Evolutionary conservation across 768 basidiomycete species (phyloP).

Genomic region (Pleurotus pulmonarius): DNA sequence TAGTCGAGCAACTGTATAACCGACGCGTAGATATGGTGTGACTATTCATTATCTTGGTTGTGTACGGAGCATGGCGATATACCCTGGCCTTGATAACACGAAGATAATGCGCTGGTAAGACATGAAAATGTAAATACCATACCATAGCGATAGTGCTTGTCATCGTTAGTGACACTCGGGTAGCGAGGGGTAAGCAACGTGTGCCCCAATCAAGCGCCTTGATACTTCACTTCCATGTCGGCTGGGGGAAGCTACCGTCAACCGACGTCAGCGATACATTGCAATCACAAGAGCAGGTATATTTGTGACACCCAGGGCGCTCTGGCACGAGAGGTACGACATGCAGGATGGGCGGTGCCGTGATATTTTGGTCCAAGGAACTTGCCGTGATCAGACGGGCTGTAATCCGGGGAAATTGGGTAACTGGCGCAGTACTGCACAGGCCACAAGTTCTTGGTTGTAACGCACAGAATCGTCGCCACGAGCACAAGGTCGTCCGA

Average conservation of each 20-base stretch:
- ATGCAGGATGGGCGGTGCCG: background rate
- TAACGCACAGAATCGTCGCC: too few species aligned
- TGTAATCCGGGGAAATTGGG: background rate
- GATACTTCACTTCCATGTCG: background rate
- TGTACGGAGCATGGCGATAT: too few species aligned
- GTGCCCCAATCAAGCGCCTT: background rate
- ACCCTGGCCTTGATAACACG: background rate
- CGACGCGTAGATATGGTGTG: too few species aligned
- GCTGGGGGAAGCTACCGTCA: background rate
- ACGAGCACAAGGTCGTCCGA: too few species aligned
- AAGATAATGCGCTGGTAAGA: background rate
- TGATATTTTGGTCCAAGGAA: background rate
- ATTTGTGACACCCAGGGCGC: too few species aligned
- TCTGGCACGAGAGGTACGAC: too few species aligned
- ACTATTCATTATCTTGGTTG: too few species aligned
- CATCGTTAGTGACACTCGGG: background rate
- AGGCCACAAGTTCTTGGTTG: too few species aligned
- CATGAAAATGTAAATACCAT: background rate
- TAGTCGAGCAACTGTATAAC: too few species aligned
- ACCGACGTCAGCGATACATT: background rate
- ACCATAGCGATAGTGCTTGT: background rate
- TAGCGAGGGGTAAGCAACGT: too few species aligned
- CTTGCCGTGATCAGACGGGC: background rate
- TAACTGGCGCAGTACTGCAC: too few species aligned
- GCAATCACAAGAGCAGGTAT: too few species aligned